These are phyloP conservation scores for Lepidium campestre DNA, from an alignment of 441 rosid genomes.

Conservation along the genomic window DNA sequence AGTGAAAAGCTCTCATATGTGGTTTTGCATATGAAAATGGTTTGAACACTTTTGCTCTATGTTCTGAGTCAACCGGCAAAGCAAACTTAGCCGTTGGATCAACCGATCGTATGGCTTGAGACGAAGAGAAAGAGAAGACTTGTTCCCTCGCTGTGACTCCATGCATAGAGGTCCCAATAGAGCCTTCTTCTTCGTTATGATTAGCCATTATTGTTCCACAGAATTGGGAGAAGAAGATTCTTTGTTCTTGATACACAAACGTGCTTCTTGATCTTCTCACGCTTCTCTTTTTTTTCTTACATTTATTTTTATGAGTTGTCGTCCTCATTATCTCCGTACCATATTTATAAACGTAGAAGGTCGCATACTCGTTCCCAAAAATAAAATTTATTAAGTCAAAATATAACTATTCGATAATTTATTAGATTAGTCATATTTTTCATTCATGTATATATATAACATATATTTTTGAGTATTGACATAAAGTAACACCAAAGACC, in stretches of 20 bases:
- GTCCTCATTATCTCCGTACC: neutral
- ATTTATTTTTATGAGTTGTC: neutral
- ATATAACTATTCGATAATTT: neutral
- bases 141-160: slow-evolving; percentile 23
- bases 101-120: neutral
- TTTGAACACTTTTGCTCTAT: slow-evolving; percentile 33
- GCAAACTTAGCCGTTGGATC: slow-evolving; percentile 27
- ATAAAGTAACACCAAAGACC: neutral
- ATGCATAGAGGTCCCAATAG: slow-evolving; percentile 20
- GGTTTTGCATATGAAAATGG: slow-evolving; percentile 34
- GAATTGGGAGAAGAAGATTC: slow-evolving; percentile 1
- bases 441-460: neutral
- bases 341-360: neutral
- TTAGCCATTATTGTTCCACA: slow-evolving; percentile 14
- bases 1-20: slow-evolving; percentile 37
- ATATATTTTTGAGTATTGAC: neutral
- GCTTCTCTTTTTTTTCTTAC: neutral
- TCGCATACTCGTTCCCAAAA: neutral
- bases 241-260: neutral
- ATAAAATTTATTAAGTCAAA: neutral
- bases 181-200: slow-evolving; percentile 10
- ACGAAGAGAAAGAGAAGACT: slow-evolving; percentile 14
- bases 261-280: slow-evolving; percentile 1
- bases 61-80: slow-evolving; percentile 36
- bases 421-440: neutral